Evolutionary conservation across 257 asterid genomes (phyloP).

Genomic region (Asclepias syriaca): DNA sequence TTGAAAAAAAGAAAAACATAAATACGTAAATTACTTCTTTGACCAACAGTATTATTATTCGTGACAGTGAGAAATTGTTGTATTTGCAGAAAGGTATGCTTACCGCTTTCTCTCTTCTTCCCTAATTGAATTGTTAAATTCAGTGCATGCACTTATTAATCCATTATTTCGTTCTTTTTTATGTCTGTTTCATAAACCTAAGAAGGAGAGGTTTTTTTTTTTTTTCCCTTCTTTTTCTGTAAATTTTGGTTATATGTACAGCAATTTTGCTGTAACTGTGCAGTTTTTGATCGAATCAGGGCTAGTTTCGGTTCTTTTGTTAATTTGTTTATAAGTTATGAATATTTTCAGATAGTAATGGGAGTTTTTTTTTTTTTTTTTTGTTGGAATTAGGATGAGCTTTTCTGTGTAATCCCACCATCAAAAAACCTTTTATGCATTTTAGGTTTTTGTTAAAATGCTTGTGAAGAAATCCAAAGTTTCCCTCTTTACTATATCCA

Average conservation of each 20-base stretch:
- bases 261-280: neutral
- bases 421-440: neutral
- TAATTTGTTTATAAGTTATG: no score
- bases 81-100: neutral
- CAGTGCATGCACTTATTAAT: neutral
- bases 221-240: neutral
- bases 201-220: no score
- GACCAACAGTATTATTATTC: neutral
- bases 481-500: no score
- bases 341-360: neutral
- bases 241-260: neutral
- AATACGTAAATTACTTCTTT: no score
- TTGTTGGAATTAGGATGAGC: neutral
- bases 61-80: neutral
- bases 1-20: no score
- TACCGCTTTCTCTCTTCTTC: neutral
- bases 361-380: neutral
- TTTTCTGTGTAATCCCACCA: neutral
- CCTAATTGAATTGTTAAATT: neutral
- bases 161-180: neutral
- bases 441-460: neutral
- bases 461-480: neutral
- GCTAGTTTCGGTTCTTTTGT: no score
- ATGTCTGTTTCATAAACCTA: neutral
- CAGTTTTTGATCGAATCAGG: neutral